phyloP scores from a whole-genome alignment of 1,139 yeast species.

The Hansenula anomala region DNA sequence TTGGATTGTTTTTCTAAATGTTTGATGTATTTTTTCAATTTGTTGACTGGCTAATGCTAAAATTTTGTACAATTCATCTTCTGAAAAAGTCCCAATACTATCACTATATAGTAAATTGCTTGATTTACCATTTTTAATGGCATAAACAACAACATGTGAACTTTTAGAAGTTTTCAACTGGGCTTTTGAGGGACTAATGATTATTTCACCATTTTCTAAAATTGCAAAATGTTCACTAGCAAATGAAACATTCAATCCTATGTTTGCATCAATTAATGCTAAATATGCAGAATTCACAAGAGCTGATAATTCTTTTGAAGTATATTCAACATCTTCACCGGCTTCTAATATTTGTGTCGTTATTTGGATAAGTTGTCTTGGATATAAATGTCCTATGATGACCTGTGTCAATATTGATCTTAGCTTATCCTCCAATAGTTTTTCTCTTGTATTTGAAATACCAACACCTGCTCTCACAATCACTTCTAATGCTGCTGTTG shows the following conservation, averaged over 20 bases:
- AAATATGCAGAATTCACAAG: conserved; percentile 68
- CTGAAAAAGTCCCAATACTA: conserved; percentile 65
- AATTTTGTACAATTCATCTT: conserved; percentile 45
- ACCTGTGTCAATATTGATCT: conserved; percentile 57
- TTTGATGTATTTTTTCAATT: conserved; percentile 40
- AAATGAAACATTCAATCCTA: conserved; percentile 61
- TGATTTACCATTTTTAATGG: conserved; percentile 46
- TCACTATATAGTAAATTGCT: conserved; percentile 60
- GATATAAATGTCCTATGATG: conserved; percentile 64
- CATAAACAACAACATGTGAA: conserved; percentile 63
- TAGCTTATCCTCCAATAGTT: conserved; percentile 66
- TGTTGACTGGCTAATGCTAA: conserved; percentile 43
- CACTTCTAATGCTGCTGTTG: conserved; percentile 73
- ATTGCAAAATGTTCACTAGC: conserved; percentile 49
- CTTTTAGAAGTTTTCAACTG: conserved; percentile 44
- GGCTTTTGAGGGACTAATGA: conserved; percentile 39
- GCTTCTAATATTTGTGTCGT: conserved; percentile 76
- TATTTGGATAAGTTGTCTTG: conserved; percentile 80
- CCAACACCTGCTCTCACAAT: conserved; percentile 77
- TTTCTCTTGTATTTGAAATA: conserved; percentile 71
- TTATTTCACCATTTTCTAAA: conserved; percentile 27
- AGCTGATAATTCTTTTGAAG: conserved; percentile 56
- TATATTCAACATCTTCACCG: conserved; percentile 40
- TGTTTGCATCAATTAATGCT: conserved; percentile 77
- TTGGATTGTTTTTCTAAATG: conserved; percentile 42